Evolutionary conservation across 106 monocot species (phyloP).

Genomic region (Iris macrosiphon): DNA sequence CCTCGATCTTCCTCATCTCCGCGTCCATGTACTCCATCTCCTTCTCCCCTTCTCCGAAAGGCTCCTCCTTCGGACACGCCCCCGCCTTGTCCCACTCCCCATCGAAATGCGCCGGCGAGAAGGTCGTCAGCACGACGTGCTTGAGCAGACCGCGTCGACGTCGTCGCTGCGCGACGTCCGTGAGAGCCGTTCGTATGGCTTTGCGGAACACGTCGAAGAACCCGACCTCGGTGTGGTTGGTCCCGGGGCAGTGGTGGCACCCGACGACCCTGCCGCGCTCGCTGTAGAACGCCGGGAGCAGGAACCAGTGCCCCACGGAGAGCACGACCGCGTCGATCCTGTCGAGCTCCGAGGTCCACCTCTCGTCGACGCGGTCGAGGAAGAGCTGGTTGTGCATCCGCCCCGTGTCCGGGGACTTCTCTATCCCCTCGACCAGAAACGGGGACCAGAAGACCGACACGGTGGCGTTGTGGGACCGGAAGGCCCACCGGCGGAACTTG

Average conservation of each 20-base stretch:
- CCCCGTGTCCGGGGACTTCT: conserved; percentile 41
- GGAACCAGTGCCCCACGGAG: conserved; percentile 74
- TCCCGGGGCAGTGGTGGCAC: conserved; percentile 58
- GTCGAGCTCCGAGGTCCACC: conserved; percentile 43
- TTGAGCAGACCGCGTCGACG: conserved; percentile 4
- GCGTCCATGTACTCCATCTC: conserved; percentile 44
- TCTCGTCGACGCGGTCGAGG: conserved; percentile 47
- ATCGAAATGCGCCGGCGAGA: conserved; percentile 82
- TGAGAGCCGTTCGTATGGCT: conserved; percentile 35
- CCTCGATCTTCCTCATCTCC: conserved; percentile 40
- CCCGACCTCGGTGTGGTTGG: conserved; percentile 57
- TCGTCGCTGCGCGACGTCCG: background rate
- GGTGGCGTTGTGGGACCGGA: conserved; percentile 44
- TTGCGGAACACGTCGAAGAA: conserved; percentile 56
- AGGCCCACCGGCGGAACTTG: conserved; percentile 63
- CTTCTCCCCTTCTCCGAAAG: conserved; percentile 50
- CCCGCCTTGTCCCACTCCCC: conserved; percentile 74
- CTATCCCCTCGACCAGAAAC: conserved; percentile 56
- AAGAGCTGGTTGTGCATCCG: conserved; percentile 48
- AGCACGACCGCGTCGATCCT: conserved; percentile 40
- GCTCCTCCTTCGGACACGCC: conserved; percentile 56
- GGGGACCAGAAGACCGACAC: conserved; percentile 85
- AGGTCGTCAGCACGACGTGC: conserved; percentile 59
- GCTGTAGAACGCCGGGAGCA: conserved; percentile 51
- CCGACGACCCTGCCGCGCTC: conserved; percentile 35